Percentiles rank a stretch among this genome's conserved stretches.
phyloP scores from a whole-genome alignment of 2,329 filamentous ascomycete genomes.

The Corinectria fuckeliana region DNA sequence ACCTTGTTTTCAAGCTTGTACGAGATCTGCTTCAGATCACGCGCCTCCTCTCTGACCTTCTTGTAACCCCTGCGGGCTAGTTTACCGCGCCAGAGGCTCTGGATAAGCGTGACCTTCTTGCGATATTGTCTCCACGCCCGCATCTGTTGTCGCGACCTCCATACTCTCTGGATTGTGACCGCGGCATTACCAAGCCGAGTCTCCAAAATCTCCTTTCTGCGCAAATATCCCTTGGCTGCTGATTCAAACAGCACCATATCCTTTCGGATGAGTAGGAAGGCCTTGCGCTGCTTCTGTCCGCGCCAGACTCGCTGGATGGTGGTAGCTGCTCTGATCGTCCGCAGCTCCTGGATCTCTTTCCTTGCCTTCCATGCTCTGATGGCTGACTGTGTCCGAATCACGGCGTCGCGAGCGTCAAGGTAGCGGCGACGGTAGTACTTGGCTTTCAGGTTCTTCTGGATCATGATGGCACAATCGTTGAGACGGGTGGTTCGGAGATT shows the following conservation, averaged over 20 bases:
- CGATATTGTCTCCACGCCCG: conserved; percentile 87
- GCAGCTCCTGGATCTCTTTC: conserved; percentile 77
- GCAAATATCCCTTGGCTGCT: conserved; percentile 87
- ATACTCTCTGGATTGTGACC: conserved; percentile 86
- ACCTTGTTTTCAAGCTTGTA: conserved; percentile 99
- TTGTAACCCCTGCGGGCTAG: conserved; percentile 85
- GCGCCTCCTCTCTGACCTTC: conserved; percentile 88
- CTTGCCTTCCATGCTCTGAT: conserved; percentile 80
- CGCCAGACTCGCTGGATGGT: conserved; percentile 96
- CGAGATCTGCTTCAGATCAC: conserved; percentile 98
- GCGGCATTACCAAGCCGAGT: conserved; percentile 92
- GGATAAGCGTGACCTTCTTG: conserved; percentile 85
- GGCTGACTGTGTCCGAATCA: conserved; percentile 80
- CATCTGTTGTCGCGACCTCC: conserved; percentile 81
- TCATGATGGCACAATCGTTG: conserved; percentile 95
- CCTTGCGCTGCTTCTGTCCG: conserved; percentile 86
- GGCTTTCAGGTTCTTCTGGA: conserved; percentile 95
- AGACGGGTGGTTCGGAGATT: conserved; percentile 89
- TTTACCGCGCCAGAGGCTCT: conserved; percentile 92
- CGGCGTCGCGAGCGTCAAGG: conserved; percentile 81
- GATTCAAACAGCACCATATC: conserved; percentile 91
- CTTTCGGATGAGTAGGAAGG: conserved; percentile 77
- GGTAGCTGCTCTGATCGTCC: conserved; percentile 85
- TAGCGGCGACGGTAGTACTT: conserved; percentile 96
- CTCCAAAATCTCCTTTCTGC: conserved; percentile 91